A percentile compares a stretch with the other conserved stretches of the same genome.
Conservation (phyloP, 2,329 filamentous ascomycete genomes). For the Byssothecium circinans region DNA sequence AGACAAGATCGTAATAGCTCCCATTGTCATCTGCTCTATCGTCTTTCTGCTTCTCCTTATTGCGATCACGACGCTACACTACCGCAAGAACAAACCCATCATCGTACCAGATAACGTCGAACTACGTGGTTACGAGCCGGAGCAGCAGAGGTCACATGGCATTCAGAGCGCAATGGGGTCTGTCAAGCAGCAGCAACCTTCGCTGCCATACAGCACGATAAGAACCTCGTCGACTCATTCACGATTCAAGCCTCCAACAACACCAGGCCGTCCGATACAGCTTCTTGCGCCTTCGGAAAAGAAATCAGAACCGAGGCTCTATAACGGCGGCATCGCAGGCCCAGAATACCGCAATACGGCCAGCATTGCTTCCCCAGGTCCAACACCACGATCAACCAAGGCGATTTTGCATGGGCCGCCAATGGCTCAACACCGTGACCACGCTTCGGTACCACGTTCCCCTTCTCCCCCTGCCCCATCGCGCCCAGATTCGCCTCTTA, state of each 20-base stretch:
- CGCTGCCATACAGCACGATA: not conserved
- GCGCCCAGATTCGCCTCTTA: not conserved
- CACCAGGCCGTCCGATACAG: not conserved
- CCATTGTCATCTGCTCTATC: not conserved
- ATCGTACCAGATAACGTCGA: not conserved
- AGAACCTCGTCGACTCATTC: not conserved
- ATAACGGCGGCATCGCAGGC: not conserved
- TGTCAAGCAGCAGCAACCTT: not conserved
- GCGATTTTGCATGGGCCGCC: no score
- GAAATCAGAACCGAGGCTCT: not conserved
- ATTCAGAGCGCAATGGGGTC: not conserved
- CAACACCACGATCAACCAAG: not conserved
- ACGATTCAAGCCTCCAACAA: not conserved
- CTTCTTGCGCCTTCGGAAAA: not conserved
- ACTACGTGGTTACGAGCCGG: not conserved
- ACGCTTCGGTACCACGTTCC: no score
- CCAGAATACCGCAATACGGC: not conserved
- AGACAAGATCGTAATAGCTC: not conserved
- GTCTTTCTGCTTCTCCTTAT: not conserved
- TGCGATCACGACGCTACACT: not conserved
- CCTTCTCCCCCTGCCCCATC: not conserved
- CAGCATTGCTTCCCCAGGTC: not conserved
- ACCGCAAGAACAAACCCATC: constrained; percentile 1
- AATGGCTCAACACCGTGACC: no score
- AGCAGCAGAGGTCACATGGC: not conserved